Evolutionary conservation across 352 stramenopile species (phyloP).

Genomic region (Pythium dissotocum): DNA sequence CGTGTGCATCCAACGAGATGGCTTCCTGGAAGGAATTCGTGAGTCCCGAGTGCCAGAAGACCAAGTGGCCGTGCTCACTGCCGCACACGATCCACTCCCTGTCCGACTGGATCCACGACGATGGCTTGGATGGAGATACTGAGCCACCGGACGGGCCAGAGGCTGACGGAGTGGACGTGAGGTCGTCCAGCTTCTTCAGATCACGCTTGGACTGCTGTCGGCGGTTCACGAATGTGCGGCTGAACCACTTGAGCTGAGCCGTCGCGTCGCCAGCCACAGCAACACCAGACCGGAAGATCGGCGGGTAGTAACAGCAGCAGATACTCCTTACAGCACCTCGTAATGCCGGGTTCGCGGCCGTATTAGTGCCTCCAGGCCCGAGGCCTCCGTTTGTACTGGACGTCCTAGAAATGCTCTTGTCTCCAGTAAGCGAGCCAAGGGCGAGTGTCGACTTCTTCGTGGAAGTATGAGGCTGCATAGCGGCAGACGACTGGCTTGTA

Average conservation of each 20-base stretch:
- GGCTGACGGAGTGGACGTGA: background rate
- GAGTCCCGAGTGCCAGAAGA: slow-evolving; percentile 73
- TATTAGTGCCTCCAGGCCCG: background rate
- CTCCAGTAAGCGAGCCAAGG: background rate
- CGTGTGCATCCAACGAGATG: slow-evolving; percentile 58
- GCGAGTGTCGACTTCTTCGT: slow-evolving; percentile 7
- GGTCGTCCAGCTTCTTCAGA: slow-evolving; percentile 22
- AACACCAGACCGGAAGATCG: slow-evolving; percentile 38
- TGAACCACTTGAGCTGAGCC: slow-evolving; percentile 39
- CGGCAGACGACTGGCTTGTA: background rate
- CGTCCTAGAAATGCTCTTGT: background rate
- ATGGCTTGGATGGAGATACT: slow-evolving; percentile 6
- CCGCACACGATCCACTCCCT: slow-evolving; percentile 70
- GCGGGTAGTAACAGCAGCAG: slow-evolving; percentile 58
- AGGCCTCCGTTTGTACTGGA: background rate
- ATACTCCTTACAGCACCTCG: slow-evolving; percentile 30
- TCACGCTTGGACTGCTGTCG: slow-evolving; percentile 27
- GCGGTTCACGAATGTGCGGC: slow-evolving; percentile 33
- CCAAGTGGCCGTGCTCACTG: slow-evolving; percentile 57
- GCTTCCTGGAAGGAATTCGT: slow-evolving; percentile 37
- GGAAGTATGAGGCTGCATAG: background rate
- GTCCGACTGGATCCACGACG: slow-evolving; percentile 43
- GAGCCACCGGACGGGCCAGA: background rate
- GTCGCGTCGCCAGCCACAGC: background rate
- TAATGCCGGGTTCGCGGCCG: slow-evolving; percentile 12